A percentile compares a stretch with the other conserved stretches of the same genome.
phyloP scores from a whole-genome alignment of 176 grass and related monocot genomes.

The Aegilops tauschii region DNA sequence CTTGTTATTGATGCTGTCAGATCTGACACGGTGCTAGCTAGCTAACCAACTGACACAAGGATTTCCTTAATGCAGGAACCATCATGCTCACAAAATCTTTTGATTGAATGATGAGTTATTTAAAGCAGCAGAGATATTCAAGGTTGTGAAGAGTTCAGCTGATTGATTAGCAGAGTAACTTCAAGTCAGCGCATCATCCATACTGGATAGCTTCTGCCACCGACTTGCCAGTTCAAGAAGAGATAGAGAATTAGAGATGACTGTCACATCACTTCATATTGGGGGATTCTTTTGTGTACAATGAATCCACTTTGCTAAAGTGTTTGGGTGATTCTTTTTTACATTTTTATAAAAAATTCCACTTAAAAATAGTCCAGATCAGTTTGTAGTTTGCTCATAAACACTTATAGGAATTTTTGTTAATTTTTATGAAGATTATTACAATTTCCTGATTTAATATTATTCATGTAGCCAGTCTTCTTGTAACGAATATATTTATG shows the following conservation, averaged over 20 bases:
- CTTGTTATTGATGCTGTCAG: not conserved
- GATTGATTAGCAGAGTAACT: not conserved
- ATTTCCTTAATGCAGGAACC: slow-evolving; percentile 4
- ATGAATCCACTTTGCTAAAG: not conserved
- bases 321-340: not conserved
- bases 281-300: not conserved
- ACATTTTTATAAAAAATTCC: too few relatives aligned
- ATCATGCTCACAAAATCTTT: not conserved
- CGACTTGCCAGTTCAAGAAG: not conserved
- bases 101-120: not conserved
- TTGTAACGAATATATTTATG: not conserved
- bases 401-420: not conserved
- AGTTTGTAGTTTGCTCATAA: not conserved
- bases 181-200: slow-evolving; percentile 6
- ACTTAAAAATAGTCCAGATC: not conserved
- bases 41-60: not conserved
- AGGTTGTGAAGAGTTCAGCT: not conserved
- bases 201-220: not conserved
- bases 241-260: not conserved
- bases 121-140: not conserved
- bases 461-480: not conserved
- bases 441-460: not conserved
- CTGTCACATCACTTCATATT: not conserved
- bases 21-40: not conserved
- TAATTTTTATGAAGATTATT: not conserved